Evolutionary conservation across 2,329 filamentous ascomycete genomes (phyloP).

Genomic region (Arthrobotrys conoides): DNA sequence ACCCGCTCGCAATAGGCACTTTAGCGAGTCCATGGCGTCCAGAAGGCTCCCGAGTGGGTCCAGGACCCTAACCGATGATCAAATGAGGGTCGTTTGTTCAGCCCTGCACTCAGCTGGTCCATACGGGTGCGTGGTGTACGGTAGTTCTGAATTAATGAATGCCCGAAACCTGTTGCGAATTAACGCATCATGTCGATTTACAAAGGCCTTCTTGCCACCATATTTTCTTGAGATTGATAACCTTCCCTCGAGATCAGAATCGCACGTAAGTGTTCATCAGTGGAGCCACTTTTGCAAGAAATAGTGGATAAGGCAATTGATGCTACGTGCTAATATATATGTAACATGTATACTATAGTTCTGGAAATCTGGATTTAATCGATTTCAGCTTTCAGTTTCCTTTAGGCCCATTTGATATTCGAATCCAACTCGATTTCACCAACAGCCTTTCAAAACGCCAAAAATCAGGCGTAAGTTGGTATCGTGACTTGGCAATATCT

Average conservation of each 20-base stretch:
- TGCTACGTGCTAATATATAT: neutral
- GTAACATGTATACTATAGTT: neutral
- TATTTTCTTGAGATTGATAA: neutral
- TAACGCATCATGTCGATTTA: constrained; percentile 16
- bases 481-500: constrained; percentile 25
- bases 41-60: constrained; percentile 28
- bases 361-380: constrained; percentile 46
- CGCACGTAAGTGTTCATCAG: constrained; percentile 20
- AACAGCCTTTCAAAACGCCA: neutral
- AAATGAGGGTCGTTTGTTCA: constrained; percentile 29
- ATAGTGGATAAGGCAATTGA: neutral
- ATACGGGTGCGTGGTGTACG: neutral
- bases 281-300: constrained; percentile 33
- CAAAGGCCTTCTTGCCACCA: neutral
- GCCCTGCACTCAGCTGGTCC: constrained; percentile 53
- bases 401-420: neutral
- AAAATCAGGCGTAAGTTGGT: neutral
- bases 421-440: neutral
- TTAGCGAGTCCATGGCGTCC: constrained; percentile 26
- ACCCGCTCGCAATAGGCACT: constrained; percentile 31
- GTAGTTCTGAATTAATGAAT: neutral
- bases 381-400: neutral
- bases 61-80: constrained; percentile 40
- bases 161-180: constrained; percentile 2
- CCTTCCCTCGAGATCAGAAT: neutral